Evolutionary conservation across 805 yeast species (phyloP), one percentile per base, ranked within the genome.

Genomic region (Candida jianshihensis): DNA sequence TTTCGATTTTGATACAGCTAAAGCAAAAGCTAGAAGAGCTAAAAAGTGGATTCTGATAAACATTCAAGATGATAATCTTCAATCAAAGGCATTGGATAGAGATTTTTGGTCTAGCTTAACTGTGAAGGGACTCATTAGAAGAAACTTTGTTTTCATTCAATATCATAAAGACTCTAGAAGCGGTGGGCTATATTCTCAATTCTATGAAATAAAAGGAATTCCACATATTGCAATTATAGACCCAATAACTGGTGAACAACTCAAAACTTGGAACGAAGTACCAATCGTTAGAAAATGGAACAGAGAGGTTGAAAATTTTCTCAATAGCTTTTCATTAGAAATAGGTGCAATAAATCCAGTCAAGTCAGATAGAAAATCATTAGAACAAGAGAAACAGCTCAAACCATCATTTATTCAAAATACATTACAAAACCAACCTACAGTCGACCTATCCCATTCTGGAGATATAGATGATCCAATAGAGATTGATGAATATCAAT

Each of bases 211-310:
- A 31, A 60, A 66, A 2, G 73, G 70, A 18, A 81, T 64, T 54
- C 99, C 99, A 1, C 97, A 92, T 56, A 78, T 92, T 29, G 84
- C 96, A 1, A 84, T 92, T 27, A 56, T 92, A 34, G 99, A 92
- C 53, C 97, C 98, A 2, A 76, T 89, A 56, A 92, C 98, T 0
- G 97, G 97, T 17, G 99, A 92, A 59, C 70, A 95, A 41, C 72
- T 87, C 38, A 71, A 73, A 46, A 68, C 68, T 36, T 92, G 97
- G 96, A 63, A 68, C n/a, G 74, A 73, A 1, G 79, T 76, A 1
- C 94, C 94, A 0, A 61, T 63, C 15, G 65, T 71, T 1, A 68
- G 70, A 4, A 65, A 60, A 15, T 89, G 89, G 76, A 56, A 80
- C 8, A 69, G 71, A 27, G 86, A 84, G 34, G 75, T 85, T 4